phyloP scores from a whole-genome alignment of 2,329 filamentous ascomycete species.

The Ophiostoma triangulosporum region DNA sequence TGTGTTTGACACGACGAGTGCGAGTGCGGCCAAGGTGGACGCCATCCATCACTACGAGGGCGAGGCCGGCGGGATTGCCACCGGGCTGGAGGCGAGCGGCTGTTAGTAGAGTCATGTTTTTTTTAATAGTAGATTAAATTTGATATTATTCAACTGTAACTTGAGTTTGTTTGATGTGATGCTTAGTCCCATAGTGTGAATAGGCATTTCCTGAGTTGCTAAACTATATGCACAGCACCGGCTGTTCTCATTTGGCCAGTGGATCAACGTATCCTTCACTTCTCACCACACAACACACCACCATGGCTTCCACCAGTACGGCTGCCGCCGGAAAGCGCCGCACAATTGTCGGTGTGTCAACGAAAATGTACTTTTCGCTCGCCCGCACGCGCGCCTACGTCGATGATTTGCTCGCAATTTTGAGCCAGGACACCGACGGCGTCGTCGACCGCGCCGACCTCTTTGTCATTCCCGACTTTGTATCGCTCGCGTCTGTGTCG shows the following conservation, averaged over 20 bases:
- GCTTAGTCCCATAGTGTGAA: neutral
- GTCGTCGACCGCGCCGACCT: slow-evolving; percentile 43
- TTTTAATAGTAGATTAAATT: too few relatives aligned
- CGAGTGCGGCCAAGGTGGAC: slow-evolving; percentile 41
- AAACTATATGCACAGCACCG: neutral
- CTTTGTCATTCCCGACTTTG: slow-evolving; percentile 67
- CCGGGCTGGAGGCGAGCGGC: slow-evolving; percentile 7
- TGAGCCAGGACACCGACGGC: slow-evolving; percentile 16
- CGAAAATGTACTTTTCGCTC: slow-evolving; percentile 71
- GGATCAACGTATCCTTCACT: neutral
- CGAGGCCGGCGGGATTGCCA: slow-evolving; percentile 16
- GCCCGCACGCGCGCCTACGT: slow-evolving; percentile 46
- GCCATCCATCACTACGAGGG: slow-evolving; percentile 22
- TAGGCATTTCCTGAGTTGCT: neutral
- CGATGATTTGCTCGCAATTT: slow-evolving; percentile 31
- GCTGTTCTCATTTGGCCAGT: neutral
- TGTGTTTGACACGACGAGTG: slow-evolving; percentile 53
- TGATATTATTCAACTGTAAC: neutral
- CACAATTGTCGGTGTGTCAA: slow-evolving; percentile 58
- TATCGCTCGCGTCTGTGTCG: slow-evolving; percentile 46
- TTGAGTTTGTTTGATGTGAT: too few relatives aligned
- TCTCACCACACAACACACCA: neutral
- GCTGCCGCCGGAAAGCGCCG: slow-evolving; percentile 25
- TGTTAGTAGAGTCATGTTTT: neutral
- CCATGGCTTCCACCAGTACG: neutral